These are phyloP conservation scores for Rutstroemia sp. DNA, from an alignment of 2,329 filamentous ascomycete genomes.

Conservation along the genomic window DNA sequence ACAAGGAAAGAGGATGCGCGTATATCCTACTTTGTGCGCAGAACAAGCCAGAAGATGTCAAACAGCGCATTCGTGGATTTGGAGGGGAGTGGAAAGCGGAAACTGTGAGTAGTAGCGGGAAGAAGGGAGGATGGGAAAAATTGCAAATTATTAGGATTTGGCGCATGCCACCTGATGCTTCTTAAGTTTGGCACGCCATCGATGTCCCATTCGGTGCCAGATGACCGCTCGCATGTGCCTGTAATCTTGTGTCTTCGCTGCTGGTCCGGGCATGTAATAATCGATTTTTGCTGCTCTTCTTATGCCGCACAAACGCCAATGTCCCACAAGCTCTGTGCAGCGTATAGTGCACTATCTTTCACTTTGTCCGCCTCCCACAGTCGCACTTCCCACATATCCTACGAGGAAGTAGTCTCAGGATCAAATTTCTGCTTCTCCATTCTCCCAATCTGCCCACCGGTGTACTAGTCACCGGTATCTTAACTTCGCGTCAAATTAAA, in stretches of 20 bases:
- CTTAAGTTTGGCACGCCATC: background rate
- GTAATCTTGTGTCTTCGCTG: conserved; percentile 1
- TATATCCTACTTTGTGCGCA: conserved; percentile 87
- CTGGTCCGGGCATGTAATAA: background rate
- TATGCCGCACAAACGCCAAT: conserved; percentile 18
- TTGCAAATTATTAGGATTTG: conserved; percentile 84
- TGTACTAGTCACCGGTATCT: background rate
- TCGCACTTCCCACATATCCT: background rate
- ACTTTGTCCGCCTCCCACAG: background rate
- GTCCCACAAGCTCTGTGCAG: conserved; percentile 6
- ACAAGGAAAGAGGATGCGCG: conserved; percentile 61
- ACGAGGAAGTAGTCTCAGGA: background rate
- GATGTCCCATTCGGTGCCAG: background rate
- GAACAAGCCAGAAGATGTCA: conserved; percentile 75
- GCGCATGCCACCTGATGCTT: conserved; percentile 34
- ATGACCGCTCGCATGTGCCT: background rate
- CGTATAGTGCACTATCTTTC: conserved; percentile 1
- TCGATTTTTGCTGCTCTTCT: conserved; percentile 12
- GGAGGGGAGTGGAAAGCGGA: conserved; percentile 61
- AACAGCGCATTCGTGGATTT: conserved; percentile 51
- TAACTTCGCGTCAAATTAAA: too few species aligned
- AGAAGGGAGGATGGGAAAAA: conserved; percentile 89
- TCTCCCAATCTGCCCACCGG: background rate
- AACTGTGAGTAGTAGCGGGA: conserved; percentile 75
- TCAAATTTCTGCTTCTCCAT: too few species aligned